Base-by-base conservation (phyloP, 2,329 filamentous ascomycete species). In the Diaporthe sp. region DNA sequence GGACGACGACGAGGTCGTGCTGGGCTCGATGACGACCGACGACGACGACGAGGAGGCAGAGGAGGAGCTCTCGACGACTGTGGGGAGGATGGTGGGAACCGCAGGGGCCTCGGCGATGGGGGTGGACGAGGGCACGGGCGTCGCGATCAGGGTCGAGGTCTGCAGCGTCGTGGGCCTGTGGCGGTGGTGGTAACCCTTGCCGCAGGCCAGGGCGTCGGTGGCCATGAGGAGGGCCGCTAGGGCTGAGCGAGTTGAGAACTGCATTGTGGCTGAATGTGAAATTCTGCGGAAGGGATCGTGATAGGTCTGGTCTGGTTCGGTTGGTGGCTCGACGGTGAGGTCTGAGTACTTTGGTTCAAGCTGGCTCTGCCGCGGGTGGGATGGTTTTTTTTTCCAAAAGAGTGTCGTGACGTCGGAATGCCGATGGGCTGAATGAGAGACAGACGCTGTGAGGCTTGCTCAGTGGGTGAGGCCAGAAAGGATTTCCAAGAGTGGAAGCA, bases 151-250 rank as follows among this genome's bases (percentile, higher is more conserved):
- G 20, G 39, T 42, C 25, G 61, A 71, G 13, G 68, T 68, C 20
- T 44, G 39, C 42, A 57, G 47, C 5, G 68, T 65, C 9, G 68
- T 55, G 55, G 44, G 31, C 28, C 47, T 22, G 28, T 12, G 20
- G 68, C 25, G 31, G 44, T 28, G 42, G 25, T 65, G 60, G 28
- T 51, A 31, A 20, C 55, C 57, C 47, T 72, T 60, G 28, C 63
- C 34, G 28, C 70, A 61, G 8, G 70, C 70, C 63, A 76, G 17
- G 49, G 37, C 63, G 10, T 68, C 65, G 25, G 55, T 31, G 73
- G 71, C 63, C 63, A 73, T 28, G 31, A 77, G 55, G 63, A 77
- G 63, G 76, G 76, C 76, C 61, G 73, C 76, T 34, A 77, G 70
- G 63, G 63, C 71, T 44, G 74, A 67, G 51, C 70, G 55, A 73